phyloP scores from a whole-genome alignment of 108 stramenopile species.

The Fragilaria radians region DNA sequence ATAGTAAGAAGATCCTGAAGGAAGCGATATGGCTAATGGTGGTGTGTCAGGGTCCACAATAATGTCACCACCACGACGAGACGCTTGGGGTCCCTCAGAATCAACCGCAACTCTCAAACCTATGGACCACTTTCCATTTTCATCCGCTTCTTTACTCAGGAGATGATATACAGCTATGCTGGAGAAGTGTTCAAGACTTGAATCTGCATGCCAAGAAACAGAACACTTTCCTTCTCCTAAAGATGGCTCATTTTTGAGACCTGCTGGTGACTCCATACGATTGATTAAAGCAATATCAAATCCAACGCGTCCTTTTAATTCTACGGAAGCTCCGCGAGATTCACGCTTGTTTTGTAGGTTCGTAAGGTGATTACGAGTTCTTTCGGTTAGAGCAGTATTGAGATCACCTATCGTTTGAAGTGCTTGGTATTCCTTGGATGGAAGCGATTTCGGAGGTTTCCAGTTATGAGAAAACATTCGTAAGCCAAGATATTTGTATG shows the following conservation, averaged over 20 bases:
- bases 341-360: slow-evolving; percentile 22
- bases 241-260: slow-evolving; percentile 26
- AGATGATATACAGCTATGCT: slow-evolving; percentile 74
- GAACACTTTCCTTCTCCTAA: slow-evolving; percentile 29
- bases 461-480: slow-evolving; percentile 86
- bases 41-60: slow-evolving; percentile 26
- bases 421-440: background rate
- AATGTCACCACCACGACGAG: slow-evolving; percentile 20
- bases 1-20: slow-evolving; percentile 65
- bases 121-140: slow-evolving; percentile 33
- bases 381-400: slow-evolving; percentile 17
- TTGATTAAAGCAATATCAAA: slow-evolving; percentile 80
- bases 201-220: slow-evolving; percentile 89
- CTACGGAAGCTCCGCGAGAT: slow-evolving; percentile 8
- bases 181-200: slow-evolving; percentile 70
- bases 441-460: slow-evolving; percentile 11
- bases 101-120: slow-evolving; percentile 44
- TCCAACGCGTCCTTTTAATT: slow-evolving; percentile 22
- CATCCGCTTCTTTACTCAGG: slow-evolving; percentile 12
- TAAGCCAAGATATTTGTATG: slow-evolving; percentile 85
- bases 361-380: slow-evolving; percentile 27
- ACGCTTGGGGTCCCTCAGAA: slow-evolving; percentile 38
- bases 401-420: slow-evolving; percentile 19
- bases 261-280: slow-evolving; percentile 38
- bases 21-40: slow-evolving; percentile 34